Percentiles rank a stretch among this genome's conserved stretches.
Conservation (phyloP, 495 filamentous ascomycete species). For the Hamigera avellanea region DNA sequence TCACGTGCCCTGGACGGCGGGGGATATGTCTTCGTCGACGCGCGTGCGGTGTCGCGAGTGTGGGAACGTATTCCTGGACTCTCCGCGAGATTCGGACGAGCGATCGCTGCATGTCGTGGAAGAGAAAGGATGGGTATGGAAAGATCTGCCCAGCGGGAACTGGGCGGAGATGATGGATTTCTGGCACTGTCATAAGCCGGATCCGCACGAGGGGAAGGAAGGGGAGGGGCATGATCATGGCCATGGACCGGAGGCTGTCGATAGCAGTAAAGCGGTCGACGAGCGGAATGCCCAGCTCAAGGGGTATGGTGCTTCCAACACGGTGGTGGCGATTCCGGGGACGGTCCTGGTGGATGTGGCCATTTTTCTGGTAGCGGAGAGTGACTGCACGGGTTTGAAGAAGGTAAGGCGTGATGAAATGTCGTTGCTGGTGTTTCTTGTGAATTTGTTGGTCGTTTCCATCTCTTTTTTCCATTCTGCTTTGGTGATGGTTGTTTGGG, state of each 20-base stretch:
- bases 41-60: conserved; percentile 59
- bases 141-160: conserved; percentile 87
- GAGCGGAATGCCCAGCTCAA: conserved; percentile 39
- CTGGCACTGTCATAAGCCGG: conserved; percentile 97
- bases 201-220: conserved; percentile 31
- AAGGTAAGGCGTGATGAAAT: conserved; percentile 41
- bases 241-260: background rate
- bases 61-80: conserved; percentile 16
- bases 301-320: conserved; percentile 66
- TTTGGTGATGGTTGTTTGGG: conserved; percentile 30
- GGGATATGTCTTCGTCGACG: conserved; percentile 39
- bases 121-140: conserved; percentile 49
- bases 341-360: conserved; percentile 70
- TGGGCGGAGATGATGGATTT: conserved; percentile 99
- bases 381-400: conserved; percentile 47
- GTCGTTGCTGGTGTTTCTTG: background rate
- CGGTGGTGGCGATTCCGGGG: conserved; percentile 47
- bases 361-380: conserved; percentile 56
- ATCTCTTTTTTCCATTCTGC: conserved; percentile 3
- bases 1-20: conserved; percentile 63
- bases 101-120: background rate
- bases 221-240: conserved; percentile 18
- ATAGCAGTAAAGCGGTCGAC: conserved; percentile 8
- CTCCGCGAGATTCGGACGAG: too few relatives aligned
- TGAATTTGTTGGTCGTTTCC: conserved; percentile 11